Evolutionary conservation across 176 grass and related monocot genomes (phyloP).

Genomic region (Triticum urartu): DNA sequence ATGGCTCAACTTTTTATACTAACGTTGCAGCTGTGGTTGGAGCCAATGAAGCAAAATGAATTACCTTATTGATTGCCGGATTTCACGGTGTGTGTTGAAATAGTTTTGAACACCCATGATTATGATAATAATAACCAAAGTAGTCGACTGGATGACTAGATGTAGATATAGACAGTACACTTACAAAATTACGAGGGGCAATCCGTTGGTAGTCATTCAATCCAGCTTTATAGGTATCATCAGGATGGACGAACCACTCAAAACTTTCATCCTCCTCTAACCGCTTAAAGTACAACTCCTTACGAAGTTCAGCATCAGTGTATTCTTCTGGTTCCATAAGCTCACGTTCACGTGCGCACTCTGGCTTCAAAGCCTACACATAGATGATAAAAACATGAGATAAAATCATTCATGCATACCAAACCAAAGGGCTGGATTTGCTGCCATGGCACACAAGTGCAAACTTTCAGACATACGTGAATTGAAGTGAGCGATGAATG

Average conservation of each 20-base stretch:
- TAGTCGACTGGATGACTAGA: neutral
- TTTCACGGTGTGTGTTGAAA: neutral
- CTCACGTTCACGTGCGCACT: neutral
- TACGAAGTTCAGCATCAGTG: neutral
- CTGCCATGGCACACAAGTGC: neutral
- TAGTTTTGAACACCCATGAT: neutral
- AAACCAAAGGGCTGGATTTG: neutral
- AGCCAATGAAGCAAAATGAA: neutral
- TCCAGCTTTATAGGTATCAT: neutral
- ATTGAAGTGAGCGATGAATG: neutral
- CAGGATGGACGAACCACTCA: neutral
- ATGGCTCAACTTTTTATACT: neutral
- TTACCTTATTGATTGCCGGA: neutral
- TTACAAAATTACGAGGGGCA: neutral
- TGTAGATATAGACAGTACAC: neutral
- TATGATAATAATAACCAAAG: neutral
- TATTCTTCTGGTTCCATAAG: neutral
- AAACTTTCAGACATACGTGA: too few species aligned
- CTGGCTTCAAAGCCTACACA: neutral
- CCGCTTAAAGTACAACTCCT: neutral
- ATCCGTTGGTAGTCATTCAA: neutral
- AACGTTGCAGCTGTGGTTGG: neutral
- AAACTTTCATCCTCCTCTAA: neutral
- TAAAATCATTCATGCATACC: neutral
- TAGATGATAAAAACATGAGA: neutral